Conservation (phyloP, 2,329 filamentous ascomycete genomes). For the Zelopaecilomyces penicillatus region DNA sequence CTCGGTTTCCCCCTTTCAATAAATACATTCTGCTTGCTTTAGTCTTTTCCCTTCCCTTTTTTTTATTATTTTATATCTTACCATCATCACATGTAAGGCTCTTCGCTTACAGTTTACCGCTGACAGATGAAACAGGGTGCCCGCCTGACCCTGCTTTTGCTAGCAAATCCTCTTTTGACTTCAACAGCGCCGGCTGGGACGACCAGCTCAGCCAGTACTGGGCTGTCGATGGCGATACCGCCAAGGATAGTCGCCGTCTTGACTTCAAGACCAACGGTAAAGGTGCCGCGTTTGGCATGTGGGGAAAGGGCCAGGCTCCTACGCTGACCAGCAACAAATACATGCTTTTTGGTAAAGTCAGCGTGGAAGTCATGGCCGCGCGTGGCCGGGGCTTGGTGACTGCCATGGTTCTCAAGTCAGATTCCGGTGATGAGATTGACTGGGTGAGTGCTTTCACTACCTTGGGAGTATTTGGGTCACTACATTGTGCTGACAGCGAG, state of each 20-base stretch:
- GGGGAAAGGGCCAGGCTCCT: slow-evolving; percentile 45
- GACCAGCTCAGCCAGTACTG: slow-evolving; percentile 19
- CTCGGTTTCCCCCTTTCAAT: neutral
- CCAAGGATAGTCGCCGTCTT: slow-evolving; percentile 17
- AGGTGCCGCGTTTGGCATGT: slow-evolving; percentile 44
- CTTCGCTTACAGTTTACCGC: neutral
- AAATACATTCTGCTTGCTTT: neutral
- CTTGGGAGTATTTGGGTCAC: neutral
- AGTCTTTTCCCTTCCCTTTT: neutral
- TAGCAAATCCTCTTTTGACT: slow-evolving; percentile 46
- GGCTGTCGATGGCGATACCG: slow-evolving; percentile 24
- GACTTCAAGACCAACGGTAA: slow-evolving; percentile 18
- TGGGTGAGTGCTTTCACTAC: slow-evolving; percentile 15
- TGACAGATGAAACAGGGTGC: slow-evolving; percentile 31
- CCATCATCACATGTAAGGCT: neutral
- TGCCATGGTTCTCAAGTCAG: slow-evolving; percentile 67
- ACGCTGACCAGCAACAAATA: slow-evolving; percentile 65
- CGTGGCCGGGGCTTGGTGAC: slow-evolving; percentile 69
- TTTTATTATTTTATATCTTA: neutral
- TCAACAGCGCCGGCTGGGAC: slow-evolving; percentile 49
- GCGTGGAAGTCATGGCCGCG: slow-evolving; percentile 60
- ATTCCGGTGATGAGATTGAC: slow-evolving; percentile 66
- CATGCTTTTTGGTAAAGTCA: slow-evolving; percentile 75
- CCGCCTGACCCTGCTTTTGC: slow-evolving; percentile 60
- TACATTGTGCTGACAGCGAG: neutral